Base-by-base conservation (phyloP, 169 alveolate genomes). In the Plasmodium billcollinsi region DNA sequence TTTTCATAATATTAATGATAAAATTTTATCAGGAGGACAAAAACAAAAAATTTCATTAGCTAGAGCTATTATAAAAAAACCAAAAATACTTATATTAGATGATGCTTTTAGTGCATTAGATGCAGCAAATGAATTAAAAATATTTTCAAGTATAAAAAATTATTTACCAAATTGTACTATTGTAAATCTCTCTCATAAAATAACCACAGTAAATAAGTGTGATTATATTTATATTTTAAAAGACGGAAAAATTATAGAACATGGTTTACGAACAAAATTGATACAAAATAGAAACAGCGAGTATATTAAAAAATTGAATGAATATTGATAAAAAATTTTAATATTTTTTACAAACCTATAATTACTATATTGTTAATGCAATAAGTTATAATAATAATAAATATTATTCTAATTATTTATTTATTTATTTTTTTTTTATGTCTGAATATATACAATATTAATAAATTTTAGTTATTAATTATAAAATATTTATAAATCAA, bases 31-130 rank as follows among this genome's bases (percentile, higher is more conserved):
- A 33, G 97, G 97, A 6, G 97, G 97, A 1, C 97, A 95, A 88
- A 94, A 94, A 73, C 97, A 95, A 70, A 86, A 96, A 74, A 88
- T 95, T 9, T 95, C 97, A 18, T 91, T 95, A 66, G 97, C 97
- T 20, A 85, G 96, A 63, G 96, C 96, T 20, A 88, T 94, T 20
- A 59, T 92, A 62, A 71, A 94, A 49, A 90, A 94, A 52, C 94
- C 95, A 6, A 72, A 92, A 15, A 93, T 95, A 14, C 89, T 97
- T 43, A 89, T 97, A 61, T 75, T 97, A 61, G 98, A 97, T 93
- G 99, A 97, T 76, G 99, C 99, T 0, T 96, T 98, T 21, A 92
- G 96, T 33, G 98, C 98, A 26, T 74, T 97, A 43, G 98, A 97
- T 89, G 62, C 90, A 49, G 86, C 85, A 33, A 73, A 74, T 14